Conservation (phyloP, 257 asterid species). For the Gentiana dahurica region DNA sequence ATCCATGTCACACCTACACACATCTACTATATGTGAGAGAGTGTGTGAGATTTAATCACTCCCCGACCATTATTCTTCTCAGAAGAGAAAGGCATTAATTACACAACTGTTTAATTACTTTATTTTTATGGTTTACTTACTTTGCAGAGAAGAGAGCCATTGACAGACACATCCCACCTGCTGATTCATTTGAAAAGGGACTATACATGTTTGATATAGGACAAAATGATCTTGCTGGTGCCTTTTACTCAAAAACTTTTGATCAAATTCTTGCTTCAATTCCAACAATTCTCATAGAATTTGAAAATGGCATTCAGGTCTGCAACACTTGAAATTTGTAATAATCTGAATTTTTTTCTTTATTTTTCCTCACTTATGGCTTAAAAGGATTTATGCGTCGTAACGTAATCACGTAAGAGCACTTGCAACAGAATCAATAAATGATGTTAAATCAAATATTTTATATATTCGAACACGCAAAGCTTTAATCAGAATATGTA, state of each 20-base stretch:
- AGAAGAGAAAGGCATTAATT: too few species aligned
- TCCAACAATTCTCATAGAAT: slow-evolving; percentile 48
- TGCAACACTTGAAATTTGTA: slow-evolving; percentile 2
- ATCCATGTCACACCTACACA: too few species aligned
- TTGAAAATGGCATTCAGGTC: slow-evolving; percentile 70
- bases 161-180: slow-evolving; percentile 58
- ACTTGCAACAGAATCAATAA: too few species aligned
- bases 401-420: neutral
- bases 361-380: neutral
- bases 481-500: too few species aligned
- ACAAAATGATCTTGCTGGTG: slow-evolving; percentile 94
- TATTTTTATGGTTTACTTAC: slow-evolving; percentile 3
- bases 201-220: slow-evolving; percentile 95
- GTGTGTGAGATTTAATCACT: too few species aligned
- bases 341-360: neutral
- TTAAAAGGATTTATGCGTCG: neutral
- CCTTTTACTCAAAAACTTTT: slow-evolving; percentile 70
- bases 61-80: too few species aligned
- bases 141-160: slow-evolving; percentile 44
- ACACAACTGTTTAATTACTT: neutral
- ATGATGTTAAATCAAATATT: too few species aligned
- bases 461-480: too few species aligned
- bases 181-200: slow-evolving; percentile 51
- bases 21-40: too few species aligned
- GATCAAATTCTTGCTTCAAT: slow-evolving; percentile 86